Evolutionary conservation across 106 monocot species (phyloP).

Genomic region (Dioscorea dumetorum): DNA sequence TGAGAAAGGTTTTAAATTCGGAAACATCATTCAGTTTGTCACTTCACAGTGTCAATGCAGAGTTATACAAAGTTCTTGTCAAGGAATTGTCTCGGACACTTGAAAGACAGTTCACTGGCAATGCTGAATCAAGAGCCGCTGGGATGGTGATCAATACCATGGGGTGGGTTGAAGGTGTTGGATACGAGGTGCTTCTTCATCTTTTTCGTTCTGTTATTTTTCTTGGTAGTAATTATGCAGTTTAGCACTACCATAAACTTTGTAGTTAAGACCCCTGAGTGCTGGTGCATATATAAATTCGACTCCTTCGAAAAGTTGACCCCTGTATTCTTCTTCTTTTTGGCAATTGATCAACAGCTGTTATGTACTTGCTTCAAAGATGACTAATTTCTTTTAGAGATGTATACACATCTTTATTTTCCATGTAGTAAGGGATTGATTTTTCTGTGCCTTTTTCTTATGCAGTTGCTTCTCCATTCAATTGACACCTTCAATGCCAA

Average conservation of each 20-base stretch:
- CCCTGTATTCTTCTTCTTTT: too few relatives aligned
- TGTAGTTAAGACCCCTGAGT: too few relatives aligned
- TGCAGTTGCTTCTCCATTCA: constrained; percentile 91
- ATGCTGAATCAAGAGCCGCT: constrained; percentile 91
- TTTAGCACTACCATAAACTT: too few relatives aligned
- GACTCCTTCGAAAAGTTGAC: too few relatives aligned
- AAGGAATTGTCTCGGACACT: constrained; percentile 89
- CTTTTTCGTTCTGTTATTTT: too few relatives aligned
- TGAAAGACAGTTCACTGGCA: constrained; percentile 81
- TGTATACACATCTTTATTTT: too few relatives aligned
- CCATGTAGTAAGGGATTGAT: background rate
- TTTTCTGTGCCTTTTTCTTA: background rate
- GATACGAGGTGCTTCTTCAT: constrained; percentile 62
- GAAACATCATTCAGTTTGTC: background rate
- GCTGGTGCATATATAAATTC: too few relatives aligned
- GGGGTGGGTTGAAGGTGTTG: constrained; percentile 99
- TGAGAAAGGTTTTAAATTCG: background rate
- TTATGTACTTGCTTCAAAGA: too few relatives aligned
- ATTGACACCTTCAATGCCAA: constrained; percentile 77
- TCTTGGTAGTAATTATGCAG: too few relatives aligned
- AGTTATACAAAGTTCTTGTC: constrained; percentile 77
- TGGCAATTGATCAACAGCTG: too few relatives aligned
- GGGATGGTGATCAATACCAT: constrained; percentile 99
- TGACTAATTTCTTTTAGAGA: too few relatives aligned
- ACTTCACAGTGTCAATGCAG: constrained; percentile 69